A percentile compares a stretch with the other conserved stretches of the same genome.
Conservation (phyloP, 768 basidiomycete genomes). For the Candolleomyces aberdarensis region DNA sequence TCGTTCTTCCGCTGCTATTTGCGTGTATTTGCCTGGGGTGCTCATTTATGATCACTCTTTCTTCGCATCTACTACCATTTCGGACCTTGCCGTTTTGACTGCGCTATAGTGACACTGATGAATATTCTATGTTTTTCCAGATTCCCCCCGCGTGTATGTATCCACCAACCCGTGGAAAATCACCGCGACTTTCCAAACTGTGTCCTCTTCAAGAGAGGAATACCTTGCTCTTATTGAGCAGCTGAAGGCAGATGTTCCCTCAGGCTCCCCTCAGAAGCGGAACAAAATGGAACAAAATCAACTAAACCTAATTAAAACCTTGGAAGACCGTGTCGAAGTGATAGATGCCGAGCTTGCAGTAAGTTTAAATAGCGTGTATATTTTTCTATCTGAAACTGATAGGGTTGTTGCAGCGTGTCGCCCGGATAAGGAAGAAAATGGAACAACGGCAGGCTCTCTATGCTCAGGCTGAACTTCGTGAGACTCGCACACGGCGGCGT, state of each 20-base stretch:
- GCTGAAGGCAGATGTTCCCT: conserved; percentile 51
- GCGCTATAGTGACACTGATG: conserved; percentile 16
- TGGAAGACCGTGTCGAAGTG: conserved; percentile 61
- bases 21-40: conserved; percentile 63
- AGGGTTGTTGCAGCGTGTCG: conserved; percentile 54
- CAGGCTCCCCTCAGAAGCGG: conserved; percentile 43
- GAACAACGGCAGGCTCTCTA: conserved; percentile 62
- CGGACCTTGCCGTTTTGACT: conserved; percentile 31
- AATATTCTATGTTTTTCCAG: conserved; percentile 39
- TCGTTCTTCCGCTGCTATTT: conserved; percentile 48
- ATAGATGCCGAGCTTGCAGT: conserved; percentile 74
- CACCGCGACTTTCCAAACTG: conserved; percentile 68
- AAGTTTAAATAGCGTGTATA: conserved; percentile 23
- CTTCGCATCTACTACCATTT: conserved; percentile 34
- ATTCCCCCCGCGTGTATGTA: conserved; percentile 79
- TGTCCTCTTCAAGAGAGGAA: conserved; percentile 71
- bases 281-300: conserved; percentile 61
- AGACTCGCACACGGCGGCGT: conserved; percentile 74
- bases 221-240: conserved; percentile 63
- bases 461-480: conserved; percentile 75
- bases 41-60: conserved; percentile 38
- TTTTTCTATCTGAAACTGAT: neutral
- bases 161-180: conserved; percentile 93
- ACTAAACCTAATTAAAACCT: conserved; percentile 51
- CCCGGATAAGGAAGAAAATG: conserved; percentile 64